Percentiles rank a stretch among this genome's conserved stretches.
Evolutionary conservation across 345 rosid genomes (phyloP).

Genomic region (Hibiscus trionum): DNA sequence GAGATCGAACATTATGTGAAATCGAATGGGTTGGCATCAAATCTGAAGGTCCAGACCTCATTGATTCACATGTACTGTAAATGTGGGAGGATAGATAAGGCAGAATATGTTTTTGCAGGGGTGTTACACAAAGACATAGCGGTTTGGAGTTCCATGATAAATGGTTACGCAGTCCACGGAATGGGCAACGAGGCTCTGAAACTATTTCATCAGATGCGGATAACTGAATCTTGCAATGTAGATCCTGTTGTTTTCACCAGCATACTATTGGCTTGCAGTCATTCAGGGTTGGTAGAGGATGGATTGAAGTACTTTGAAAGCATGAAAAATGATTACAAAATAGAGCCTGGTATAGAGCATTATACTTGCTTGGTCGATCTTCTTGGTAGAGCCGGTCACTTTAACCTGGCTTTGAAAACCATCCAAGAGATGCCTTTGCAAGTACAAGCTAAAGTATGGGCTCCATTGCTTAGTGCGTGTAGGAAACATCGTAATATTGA

Average conservation of each 20-base stretch:
- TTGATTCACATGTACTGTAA: constrained; percentile 45
- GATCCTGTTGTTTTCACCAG: constrained; percentile 44
- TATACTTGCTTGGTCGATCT: constrained; percentile 45
- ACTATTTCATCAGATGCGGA: constrained; percentile 37
- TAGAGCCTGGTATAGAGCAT: constrained; percentile 41
- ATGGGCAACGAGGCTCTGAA: constrained; percentile 39
- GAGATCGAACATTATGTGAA: constrained; percentile 42
- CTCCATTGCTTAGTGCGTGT: constrained; percentile 36
- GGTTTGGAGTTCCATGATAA: constrained; percentile 51
- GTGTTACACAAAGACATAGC: constrained; percentile 31
- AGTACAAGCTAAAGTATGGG: constrained; percentile 34
- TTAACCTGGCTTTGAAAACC: constrained; percentile 34
- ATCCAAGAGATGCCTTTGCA: constrained; percentile 38
- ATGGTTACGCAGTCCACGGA: constrained; percentile 49
- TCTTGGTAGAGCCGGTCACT: constrained; percentile 42
- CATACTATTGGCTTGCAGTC: constrained; percentile 38
- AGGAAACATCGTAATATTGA: constrained; percentile 27
- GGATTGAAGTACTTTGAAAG: constrained; percentile 31
- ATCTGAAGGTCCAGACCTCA: constrained; percentile 33
- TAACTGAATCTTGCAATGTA: constrained; percentile 23
- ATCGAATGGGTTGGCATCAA: constrained; percentile 20
- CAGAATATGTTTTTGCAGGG: constrained; percentile 35
- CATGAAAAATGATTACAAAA: constrained; percentile 32
- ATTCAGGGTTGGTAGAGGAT: constrained; percentile 38
- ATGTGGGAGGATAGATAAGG: constrained; percentile 47